phyloP scores from a whole-genome alignment of 208 protist species.

The Endotrypanum monterogeii region DNA sequence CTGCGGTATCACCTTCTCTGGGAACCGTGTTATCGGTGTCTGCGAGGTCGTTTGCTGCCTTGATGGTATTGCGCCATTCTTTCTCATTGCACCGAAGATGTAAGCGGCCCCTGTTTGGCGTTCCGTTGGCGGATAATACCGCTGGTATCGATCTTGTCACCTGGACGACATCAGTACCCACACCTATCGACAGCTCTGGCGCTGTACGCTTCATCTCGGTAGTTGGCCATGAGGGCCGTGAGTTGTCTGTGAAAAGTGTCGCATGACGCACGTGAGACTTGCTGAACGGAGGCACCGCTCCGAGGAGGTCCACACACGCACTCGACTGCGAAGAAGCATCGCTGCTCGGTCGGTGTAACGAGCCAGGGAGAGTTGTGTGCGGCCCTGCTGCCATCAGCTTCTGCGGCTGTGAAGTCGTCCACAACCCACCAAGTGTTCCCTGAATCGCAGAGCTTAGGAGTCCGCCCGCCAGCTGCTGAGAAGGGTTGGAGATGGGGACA shows the following conservation, averaged over 20 bases:
- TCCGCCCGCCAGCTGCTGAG: slow-evolving; percentile 6
- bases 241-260: neutral
- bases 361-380: neutral
- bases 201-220: neutral
- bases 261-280: neutral
- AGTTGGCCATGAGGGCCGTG: neutral
- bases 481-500: neutral
- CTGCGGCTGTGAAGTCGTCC: neutral
- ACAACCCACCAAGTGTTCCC: neutral
- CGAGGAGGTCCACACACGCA: neutral
- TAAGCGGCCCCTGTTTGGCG: neutral
- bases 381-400: neutral
- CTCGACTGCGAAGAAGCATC: neutral
- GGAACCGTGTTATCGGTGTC: neutral
- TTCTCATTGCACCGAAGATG: neutral
- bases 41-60: neutral
- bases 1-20: neutral
- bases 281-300: neutral
- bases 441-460: neutral
- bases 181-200: neutral
- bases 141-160: neutral
- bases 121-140: neutral
- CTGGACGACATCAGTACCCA: neutral
- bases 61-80: neutral
- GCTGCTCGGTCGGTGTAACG: neutral